Conservation (phyloP, 352 stramenopile genomes). For the Phytophthora syringae region DNA sequence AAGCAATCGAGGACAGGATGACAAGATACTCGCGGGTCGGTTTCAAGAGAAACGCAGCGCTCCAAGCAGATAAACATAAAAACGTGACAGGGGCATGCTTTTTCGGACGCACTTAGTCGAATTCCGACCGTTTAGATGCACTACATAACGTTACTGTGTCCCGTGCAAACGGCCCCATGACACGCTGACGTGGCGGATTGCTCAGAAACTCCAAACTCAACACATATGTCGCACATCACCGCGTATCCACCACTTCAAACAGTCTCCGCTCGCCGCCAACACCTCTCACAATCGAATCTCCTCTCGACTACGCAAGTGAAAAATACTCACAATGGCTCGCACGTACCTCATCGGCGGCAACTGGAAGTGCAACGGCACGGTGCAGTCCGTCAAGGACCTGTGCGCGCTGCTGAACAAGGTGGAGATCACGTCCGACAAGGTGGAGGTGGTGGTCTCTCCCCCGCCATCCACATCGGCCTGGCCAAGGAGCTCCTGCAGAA, state of each 20-base stretch:
- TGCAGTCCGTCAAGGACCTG: slow-evolving; percentile 87
- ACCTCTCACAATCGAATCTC: slow-evolving; percentile 23
- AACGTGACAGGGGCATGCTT: too few species aligned
- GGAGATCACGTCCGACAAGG: slow-evolving; percentile 60
- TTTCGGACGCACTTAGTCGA: too few species aligned
- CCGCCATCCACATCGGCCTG: slow-evolving; percentile 63
- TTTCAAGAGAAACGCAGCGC: too few species aligned
- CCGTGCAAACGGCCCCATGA: too few species aligned
- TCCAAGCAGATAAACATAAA: too few species aligned
- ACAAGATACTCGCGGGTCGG: too few species aligned
- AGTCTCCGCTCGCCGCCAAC: not conserved
- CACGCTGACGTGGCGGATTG: too few species aligned
- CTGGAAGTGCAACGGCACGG: slow-evolving; percentile 72
- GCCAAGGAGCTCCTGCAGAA: slow-evolving; percentile 60
- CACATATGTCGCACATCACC: not conserved
- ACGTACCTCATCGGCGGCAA: slow-evolving; percentile 57
- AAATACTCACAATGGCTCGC: slow-evolving; percentile 29
- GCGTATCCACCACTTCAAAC: slow-evolving; percentile 3
- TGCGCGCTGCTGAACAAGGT: slow-evolving; percentile 86
- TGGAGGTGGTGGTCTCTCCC: slow-evolving; percentile 83
- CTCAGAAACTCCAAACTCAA: not conserved
- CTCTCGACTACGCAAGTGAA: slow-evolving; percentile 6
- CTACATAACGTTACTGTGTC: too few species aligned
- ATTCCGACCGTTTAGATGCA: too few species aligned
- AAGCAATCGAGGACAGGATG: too few species aligned